Conservation (phyloP, 441 rosid species). For the Erodium chrysanthum region DNA sequence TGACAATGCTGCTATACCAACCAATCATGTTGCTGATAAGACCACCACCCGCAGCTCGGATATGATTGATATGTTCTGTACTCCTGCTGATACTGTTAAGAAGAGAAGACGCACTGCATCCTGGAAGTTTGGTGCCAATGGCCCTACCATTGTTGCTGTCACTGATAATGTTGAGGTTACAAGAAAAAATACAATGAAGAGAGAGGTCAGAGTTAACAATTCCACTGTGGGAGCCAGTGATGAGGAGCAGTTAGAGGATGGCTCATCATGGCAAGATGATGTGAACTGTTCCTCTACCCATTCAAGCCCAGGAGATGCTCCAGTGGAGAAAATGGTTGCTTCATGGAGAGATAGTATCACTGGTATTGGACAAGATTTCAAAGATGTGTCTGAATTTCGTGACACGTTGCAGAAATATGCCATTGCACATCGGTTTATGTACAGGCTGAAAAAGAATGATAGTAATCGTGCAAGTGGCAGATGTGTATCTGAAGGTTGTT, state of each 20-base stretch:
- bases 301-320: constrained; percentile 26
- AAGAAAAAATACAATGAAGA: constrained; percentile 33
- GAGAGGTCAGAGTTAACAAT: constrained; percentile 19
- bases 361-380: constrained; percentile 83
- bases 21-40: constrained; percentile 22
- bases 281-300: constrained; percentile 18
- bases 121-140: constrained; percentile 31
- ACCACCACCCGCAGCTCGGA: constrained; percentile 16
- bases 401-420: constrained; percentile 78
- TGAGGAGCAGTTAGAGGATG: constrained; percentile 23
- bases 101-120: constrained; percentile 68
- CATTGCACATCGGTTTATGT: constrained; percentile 68
- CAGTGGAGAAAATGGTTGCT: constrained; percentile 41
- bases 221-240: constrained; percentile 25
- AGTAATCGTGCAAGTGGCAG: constrained; percentile 64
- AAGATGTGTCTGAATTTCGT: constrained; percentile 66
- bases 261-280: constrained; percentile 21
- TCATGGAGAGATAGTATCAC: constrained; percentile 72
- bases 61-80: constrained; percentile 35
- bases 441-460: constrained; percentile 73
- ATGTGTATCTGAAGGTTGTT: constrained; percentile 61
- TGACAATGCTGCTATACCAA: constrained; percentile 15
- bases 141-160: constrained; percentile 27
- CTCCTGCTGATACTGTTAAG: constrained; percentile 70
- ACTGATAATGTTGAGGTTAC: constrained; percentile 29